Percentiles rank a stretch among this genome's conserved stretches.
phyloP scores from a whole-genome alignment of 306 rosid genomes.

The cucumber (Cucumis sativus) region Cucumber_9930_V3 NC_026660.2:25032501-25033000 shows the following conservation, averaged over 20 bases:
- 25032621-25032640: slow-evolving; percentile 82
- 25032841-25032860: background rate
- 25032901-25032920: background rate
- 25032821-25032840: background rate
- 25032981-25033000: background rate
- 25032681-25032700: slow-evolving; percentile 36
- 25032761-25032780: background rate
- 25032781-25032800: background rate
- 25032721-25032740: background rate
- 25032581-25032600: slow-evolving; percentile 56
- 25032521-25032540: background rate
- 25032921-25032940: background rate
- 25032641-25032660: slow-evolving; percentile 87
- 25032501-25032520: background rate
- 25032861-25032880: background rate
- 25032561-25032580: background rate
- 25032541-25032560: background rate
- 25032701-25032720: slow-evolving; percentile 16
- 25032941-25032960: background rate
- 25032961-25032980: background rate
- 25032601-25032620: slow-evolving; percentile 86
- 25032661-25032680: slow-evolving; percentile 76
- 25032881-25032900: background rate
- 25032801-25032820: background rate
- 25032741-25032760: background rate